Base-by-base conservation (phyloP, 1,284 basidiomycete genomes). In the Ganoderma lingzhi region DNA sequence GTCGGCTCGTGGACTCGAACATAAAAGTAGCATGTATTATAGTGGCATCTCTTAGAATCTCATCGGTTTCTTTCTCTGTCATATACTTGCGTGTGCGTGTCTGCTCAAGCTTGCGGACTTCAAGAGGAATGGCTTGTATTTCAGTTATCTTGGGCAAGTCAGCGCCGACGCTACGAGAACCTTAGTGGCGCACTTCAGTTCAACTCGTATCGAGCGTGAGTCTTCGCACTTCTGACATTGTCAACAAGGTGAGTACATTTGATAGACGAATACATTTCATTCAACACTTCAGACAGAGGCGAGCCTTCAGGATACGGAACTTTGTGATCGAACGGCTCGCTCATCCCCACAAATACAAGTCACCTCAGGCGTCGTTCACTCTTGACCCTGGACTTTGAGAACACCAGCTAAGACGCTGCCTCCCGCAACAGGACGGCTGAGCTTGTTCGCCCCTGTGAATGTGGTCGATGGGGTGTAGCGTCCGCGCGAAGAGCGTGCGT, bases 341-440 rank as follows among this genome's bases (percentile, higher is more conserved):
- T 42, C n/a, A 19, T 42, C 35, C 28, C 17, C 41, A 19, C 10
- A 14, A 48, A 6, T 6, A 0, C 9, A n/a, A 35, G 14, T 39
- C 10, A 45, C n/a, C 41, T 67, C 63, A 63, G 6, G 19, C 9
- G 10, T 6, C 37, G 19, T 23, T 39, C 35, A 59, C 35, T 39
- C 32, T 39, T 39, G 35, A 17, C 56, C 63, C 35, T 68, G 68
- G 5, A 70, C 73, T 66, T 81, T 80, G 41, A 84, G 77, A 28
- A 80, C 85, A 44, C 85, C 86, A 8, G 84, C 85, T 12, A 73
- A 71, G 10, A 85, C 82, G 9, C 68, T 73, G 0, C 87, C 87
- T 32, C 86, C 86, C 4, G 87, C 88, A 61, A 90, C 84, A 0
- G 89, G 89, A 4, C 90, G 84, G 3, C 77, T 76, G 5, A 91